Conservation (phyloP, 1,139 yeast genomes). For the Torulaspora globosa region DNA sequence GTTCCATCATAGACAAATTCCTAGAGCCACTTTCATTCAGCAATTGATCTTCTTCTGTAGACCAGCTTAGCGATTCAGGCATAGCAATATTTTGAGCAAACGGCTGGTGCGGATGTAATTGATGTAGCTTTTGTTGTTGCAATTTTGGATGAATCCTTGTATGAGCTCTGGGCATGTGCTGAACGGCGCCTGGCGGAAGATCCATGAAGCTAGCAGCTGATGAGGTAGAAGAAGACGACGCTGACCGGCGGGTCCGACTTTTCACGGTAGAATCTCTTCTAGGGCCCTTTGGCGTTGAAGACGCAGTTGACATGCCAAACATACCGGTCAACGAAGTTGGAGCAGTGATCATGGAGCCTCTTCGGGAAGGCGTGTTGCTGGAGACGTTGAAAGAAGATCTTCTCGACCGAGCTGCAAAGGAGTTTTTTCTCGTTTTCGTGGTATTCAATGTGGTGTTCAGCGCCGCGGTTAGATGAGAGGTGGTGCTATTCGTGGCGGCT, state of each 20-base stretch:
- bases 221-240: conserved; percentile 7
- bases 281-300: conserved; percentile 15
- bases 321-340: conserved; percentile 24
- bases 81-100: neutral
- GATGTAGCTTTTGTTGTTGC: conserved; percentile 6
- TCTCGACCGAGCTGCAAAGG: conserved; percentile 33
- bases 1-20: conserved; percentile 65
- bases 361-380: conserved; percentile 27
- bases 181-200: conserved; percentile 12
- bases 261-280: conserved; percentile 24
- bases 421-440: conserved; percentile 35
- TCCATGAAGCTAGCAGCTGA: conserved; percentile 14
- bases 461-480: conserved; percentile 21
- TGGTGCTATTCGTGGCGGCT: conserved; percentile 8
- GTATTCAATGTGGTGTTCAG: conserved; percentile 26
- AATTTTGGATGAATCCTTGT: conserved; percentile 13
- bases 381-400: conserved; percentile 33
- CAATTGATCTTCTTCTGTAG: conserved; percentile 63
- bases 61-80: conserved; percentile 12
- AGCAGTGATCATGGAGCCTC: conserved; percentile 31
- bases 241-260: conserved; percentile 13
- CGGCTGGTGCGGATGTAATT: conserved; percentile 1
- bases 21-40: conserved; percentile 53
- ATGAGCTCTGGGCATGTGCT: conserved; percentile 7
- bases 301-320: conserved; percentile 12